These are phyloP conservation scores for Trichoderma lentiforme DNA, from an alignment of 2,329 filamentous ascomycete species.

Conservation along the genomic window DNA sequence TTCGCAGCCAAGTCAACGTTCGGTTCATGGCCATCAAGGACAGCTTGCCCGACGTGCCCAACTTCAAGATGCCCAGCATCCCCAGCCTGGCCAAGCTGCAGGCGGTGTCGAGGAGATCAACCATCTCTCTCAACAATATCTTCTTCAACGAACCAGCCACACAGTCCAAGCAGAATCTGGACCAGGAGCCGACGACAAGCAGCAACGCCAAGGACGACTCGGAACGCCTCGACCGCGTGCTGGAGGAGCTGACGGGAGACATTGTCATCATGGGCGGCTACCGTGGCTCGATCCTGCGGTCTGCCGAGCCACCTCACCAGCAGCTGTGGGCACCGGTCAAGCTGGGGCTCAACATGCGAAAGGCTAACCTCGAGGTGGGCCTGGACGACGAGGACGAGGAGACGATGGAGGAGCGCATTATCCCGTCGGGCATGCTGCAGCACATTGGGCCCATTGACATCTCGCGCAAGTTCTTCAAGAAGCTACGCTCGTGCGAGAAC, in stretches of 20 bases:
- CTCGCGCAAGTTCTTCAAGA: conserved; percentile 75
- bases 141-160: conserved; percentile 26
- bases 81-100: conserved; percentile 57
- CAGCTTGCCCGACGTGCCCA: conserved; percentile 75
- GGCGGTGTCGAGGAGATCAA: conserved; percentile 29
- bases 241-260: conserved; percentile 75
- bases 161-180: conserved; percentile 27
- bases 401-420: conserved; percentile 76
- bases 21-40: conserved; percentile 87
- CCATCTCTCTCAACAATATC: conserved; percentile 33
- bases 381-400: conserved; percentile 79
- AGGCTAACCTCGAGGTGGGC: conserved; percentile 86
- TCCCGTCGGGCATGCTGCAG: conserved; percentile 82
- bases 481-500: conserved; percentile 71
- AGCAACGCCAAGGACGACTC: conserved; percentile 23
- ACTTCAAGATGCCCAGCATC: conserved; percentile 67
- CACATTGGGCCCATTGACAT: conserved; percentile 92
- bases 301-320: conserved; percentile 75
- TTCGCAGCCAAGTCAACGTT: conserved; percentile 82
- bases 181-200: conserved; percentile 19
- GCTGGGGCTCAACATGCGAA: conserved; percentile 84
- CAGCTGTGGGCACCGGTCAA: conserved; percentile 94
- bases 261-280: conserved; percentile 88
- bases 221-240: conserved; percentile 48
- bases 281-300: conserved; percentile 82